phyloP scores from a whole-genome alignment of 306 rosid species.

The Albizia julibrissin region DNA sequence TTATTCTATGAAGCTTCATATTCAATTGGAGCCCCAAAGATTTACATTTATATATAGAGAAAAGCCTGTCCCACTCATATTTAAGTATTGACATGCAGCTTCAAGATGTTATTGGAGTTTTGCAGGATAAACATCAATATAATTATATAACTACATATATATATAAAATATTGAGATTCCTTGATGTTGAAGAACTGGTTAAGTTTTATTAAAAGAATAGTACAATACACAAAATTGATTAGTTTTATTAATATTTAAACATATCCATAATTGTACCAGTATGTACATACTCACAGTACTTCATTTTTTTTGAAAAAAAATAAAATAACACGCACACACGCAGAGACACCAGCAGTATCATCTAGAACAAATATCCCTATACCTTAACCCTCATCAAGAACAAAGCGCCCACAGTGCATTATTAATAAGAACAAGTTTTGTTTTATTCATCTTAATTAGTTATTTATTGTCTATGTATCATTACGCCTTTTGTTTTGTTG shows the following conservation, averaged over 20 bases:
- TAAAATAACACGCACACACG: neutral
- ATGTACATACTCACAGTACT: neutral
- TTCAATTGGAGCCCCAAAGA: constrained; percentile 6
- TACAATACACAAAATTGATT: neutral
- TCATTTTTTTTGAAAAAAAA: neutral
- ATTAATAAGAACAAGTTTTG: constrained; percentile 39
- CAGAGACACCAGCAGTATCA: too few relatives aligned
- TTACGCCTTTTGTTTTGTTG: constrained; percentile 28
- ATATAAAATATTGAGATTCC: neutral
- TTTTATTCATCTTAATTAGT: constrained; percentile 27
- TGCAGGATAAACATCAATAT: neutral
- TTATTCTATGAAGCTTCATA: constrained; percentile 36
- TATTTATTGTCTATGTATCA: constrained; percentile 23
- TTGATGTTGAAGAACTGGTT: neutral
- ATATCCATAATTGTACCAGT: neutral
- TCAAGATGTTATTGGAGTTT: neutral
- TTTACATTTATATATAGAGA: constrained; percentile 23
- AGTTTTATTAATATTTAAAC: neutral
- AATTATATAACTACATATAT: neutral
- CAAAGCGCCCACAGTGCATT: too few relatives aligned
- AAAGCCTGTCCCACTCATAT: constrained; percentile 30
- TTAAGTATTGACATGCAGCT: neutral
- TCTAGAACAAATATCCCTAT: constrained; percentile 9
- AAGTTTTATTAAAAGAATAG: neutral
- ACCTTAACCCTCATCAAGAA: constrained; percentile 24